phyloP scores from a whole-genome alignment of 108 stramenopile species.

The Nitzschia putrida region DNA sequence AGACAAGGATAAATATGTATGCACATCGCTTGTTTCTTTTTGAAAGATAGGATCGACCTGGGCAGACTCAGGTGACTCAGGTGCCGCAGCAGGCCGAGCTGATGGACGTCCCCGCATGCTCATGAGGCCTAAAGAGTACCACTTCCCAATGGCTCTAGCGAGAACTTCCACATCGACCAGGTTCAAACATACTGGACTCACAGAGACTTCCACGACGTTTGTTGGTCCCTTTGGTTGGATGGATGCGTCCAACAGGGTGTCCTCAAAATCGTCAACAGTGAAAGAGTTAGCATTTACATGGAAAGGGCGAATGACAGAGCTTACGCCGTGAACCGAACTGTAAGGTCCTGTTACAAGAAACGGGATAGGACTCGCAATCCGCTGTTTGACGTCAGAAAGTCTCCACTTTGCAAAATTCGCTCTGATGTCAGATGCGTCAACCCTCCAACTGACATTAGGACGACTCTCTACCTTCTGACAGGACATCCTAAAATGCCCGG shows the following conservation, averaged over 20 bases:
- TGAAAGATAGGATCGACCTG: neutral
- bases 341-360: slow-evolving; percentile 8
- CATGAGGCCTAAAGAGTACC: slow-evolving; percentile 53
- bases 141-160: slow-evolving; percentile 54
- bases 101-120: slow-evolving; percentile 36
- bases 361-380: slow-evolving; percentile 21
- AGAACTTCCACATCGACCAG: slow-evolving; percentile 73
- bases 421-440: slow-evolving; percentile 57
- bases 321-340: slow-evolving; percentile 27
- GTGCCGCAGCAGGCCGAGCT: slow-evolving; percentile 1
- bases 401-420: slow-evolving; percentile 51
- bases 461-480: slow-evolving; percentile 43
- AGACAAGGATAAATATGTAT: slow-evolving; percentile 33
- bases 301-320: slow-evolving; percentile 60
- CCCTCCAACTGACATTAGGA: slow-evolving; percentile 43
- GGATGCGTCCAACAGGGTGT: slow-evolving; percentile 8
- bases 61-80: neutral
- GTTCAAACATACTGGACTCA: slow-evolving; percentile 66
- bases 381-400: slow-evolving; percentile 17
- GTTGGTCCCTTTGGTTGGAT: slow-evolving; percentile 26
- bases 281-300: slow-evolving; percentile 35
- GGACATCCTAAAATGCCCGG: slow-evolving; percentile 55
- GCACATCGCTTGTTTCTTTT: slow-evolving; percentile 14
- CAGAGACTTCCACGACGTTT: slow-evolving; percentile 23
- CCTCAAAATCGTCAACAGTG: slow-evolving; percentile 7